Evolutionary conservation across 768 basidiomycete species (phyloP), one percentile per base, ranked within the genome.

Genomic region (Termitomyces sp.): DNA sequence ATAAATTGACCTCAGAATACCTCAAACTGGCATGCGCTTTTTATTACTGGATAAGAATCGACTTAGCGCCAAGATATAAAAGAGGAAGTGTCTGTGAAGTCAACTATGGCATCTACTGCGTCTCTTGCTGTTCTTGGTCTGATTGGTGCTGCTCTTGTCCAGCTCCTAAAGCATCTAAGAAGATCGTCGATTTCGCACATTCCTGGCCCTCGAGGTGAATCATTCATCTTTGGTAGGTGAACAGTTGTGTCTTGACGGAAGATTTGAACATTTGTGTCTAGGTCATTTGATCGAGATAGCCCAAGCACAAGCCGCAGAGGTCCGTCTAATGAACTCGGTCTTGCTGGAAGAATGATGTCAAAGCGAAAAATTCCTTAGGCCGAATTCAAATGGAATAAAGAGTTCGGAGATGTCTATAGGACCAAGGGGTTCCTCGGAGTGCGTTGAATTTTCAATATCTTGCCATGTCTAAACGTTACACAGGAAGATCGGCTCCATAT

Each of bases 401-500:
- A 70, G 61, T 80, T 73, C 60, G 80, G 79, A 30, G 72, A 76
- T 60, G 67, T 80, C 43, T 67, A 75, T 50, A 66, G 69, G 48
- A 68, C 74, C 57, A 76, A 74, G 64, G 75, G 68, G 20, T 64
- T 74, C 2, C 71, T 79, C 57, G 74, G 74, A 16, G 77, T 77
- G 62, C 56, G 73, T 16, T n/a, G 8, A 10, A 14, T n/a, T 23
- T 58, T 56, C 12, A 43, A 14, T 43, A 18, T 30, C 18, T 13
- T n/a, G 40, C 44, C 7, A 18, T 36, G 49, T 64, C 43, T 52
- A 57, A 38, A 56, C 13, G 35, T 44, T 18, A 40, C 8, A 32
- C 58, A 80, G 80, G 75, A 74, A 61, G 75, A 81, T 58, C 70
- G 74, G 23, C 75, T 82, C 18, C 63, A 79, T 40, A 61, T 82